Evolutionary conservation across 2,329 filamentous ascomycete species (phyloP), one percentile per base, ranked within the genome.

Genomic region (Chaetothyriales sp.): DNA sequence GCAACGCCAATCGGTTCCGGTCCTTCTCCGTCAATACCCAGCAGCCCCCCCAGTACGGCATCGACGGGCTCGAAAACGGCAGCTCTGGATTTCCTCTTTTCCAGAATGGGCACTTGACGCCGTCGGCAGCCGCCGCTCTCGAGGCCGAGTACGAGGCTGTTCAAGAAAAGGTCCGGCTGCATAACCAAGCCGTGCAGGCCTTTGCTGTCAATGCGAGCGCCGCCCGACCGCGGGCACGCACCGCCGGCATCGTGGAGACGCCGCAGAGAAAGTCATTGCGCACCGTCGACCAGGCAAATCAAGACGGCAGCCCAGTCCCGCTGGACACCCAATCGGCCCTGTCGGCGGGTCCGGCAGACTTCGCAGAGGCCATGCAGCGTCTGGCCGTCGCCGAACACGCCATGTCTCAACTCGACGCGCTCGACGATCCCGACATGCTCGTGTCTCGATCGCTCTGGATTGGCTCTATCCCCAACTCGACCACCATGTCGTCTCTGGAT

Each of bases 1-100:
- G 87, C 59, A 84, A 83, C 58, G 85, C 86, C 61, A 97, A 86
- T 66, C 82, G 92, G 49, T 94, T 97, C 74, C 82, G 92, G 46
- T 98, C 92, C 1, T 97, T 95, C 68, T 98, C 92, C 0, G 92
- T 98, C 58, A 98, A 98, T 68, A 94, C 94, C 51, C 95, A 94
- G 69, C 90, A 97, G 66, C 94, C 92, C 67, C 94, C 92, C 67
- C 97, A 97, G 62, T 89, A 86, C 2, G 88, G 94, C 61, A 84
- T 88, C 46, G 89, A 94, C 49, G 84, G 89, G 22, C 85, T 89
- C 54, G 83, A 86, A 15, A 87, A 85, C 54, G 67, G 82, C 77
- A 69, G 68, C 47, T 44, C 48, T 19, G 70, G 72, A 52, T 81
- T 81, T 62, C 74, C 76, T 45, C 70, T 72, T 49, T 66, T 73